Base-by-base conservation (phyloP, 768 basidiomycete species). In the Kwoniella shandongensis region DNA sequence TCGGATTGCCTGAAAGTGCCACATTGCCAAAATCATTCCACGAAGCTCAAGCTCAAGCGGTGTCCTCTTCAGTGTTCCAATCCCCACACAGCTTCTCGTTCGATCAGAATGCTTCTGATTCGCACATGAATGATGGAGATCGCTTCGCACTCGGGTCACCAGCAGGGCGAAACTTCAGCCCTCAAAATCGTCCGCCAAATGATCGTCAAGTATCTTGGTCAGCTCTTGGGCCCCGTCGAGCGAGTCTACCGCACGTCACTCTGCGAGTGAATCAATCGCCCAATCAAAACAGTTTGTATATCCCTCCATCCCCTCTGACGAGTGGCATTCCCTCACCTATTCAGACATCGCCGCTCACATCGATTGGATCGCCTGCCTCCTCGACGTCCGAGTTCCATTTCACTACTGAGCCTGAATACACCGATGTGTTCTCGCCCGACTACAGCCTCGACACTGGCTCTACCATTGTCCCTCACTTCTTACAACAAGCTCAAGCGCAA, bases 371-470 rank as follows among this genome's bases (percentile, higher is more conserved):
- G 7, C 32, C 32, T 32, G n/a, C n/a, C 36, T 32, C 32, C 7
- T 32, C 32, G 32, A 22, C 26, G 6, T 5, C 25, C 15, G 56
- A 58, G 5, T 51, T 45, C 38, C 29, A 44, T 3, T 58, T 58
- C 35, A 48, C 48, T 11, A 4, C 26, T 15, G 42, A 51, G 10
- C 38, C 25, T n/a, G 42, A 22, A 10, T 56, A 41, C 54, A 25
- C 48, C 41, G 56, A 58, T 40, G 46, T 58, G 10, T 58, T 58
- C 22, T 51, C 56, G 6, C 32, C 56, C 2, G 25, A 22, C 7
- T 57, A 57, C 40, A 46, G 44, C 12, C 49, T 58, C 23, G 27
- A 58, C 13, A 30, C 30, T 8, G 32, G 32, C 7, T 32, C 32
- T 6, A 32, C 32, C 13, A 32, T 32, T 6, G 32, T 32, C 13